A percentile compares a stretch with the other conserved stretches of the same genome.
These are phyloP conservation scores for Dendrobium huoshanense DNA, from an alignment of 106 monocot genomes.

Conservation along the genomic window DNA sequence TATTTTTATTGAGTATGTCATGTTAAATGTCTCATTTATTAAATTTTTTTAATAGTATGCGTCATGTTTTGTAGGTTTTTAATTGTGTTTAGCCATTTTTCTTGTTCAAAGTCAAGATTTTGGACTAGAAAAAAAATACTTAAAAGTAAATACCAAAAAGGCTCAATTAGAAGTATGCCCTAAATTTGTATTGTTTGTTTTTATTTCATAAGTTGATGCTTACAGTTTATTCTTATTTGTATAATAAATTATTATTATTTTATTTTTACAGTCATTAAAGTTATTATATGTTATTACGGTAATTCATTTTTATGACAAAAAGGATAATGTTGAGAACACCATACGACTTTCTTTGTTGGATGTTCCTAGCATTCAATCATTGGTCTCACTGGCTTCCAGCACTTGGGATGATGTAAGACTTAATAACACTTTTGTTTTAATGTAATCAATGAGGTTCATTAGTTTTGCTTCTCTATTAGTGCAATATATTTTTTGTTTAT, in stretches of 20 bases:
- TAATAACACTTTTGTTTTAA: neutral
- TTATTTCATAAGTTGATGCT: neutral
- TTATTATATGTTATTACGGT: constrained; percentile 82
- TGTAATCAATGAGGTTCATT: neutral
- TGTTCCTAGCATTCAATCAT: constrained; percentile 36
- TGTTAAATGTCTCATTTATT: neutral
- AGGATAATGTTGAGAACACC: constrained; percentile 69
- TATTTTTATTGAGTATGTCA: neutral
- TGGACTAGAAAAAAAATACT: constrained; percentile 97
- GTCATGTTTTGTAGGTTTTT: constrained; percentile 47
- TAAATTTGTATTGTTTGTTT: neutral
- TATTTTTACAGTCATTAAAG: constrained; percentile 74
- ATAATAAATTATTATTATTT: neutral
- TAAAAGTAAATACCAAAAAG: constrained; percentile 79
- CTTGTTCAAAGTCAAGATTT: constrained; percentile 90
- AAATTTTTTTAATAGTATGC: neutral
- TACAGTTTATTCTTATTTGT: neutral
- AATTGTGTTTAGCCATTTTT: constrained; percentile 79
- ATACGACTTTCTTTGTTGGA: constrained; percentile 66
- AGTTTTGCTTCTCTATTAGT: no score
- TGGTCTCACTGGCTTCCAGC: constrained; percentile 78
- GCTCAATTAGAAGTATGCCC: constrained; percentile 67
- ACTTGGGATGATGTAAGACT: constrained; percentile 73
- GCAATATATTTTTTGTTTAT: no score
- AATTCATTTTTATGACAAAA: constrained; percentile 65